A percentile compares a stretch with the other conserved stretches of the same genome.
phyloP scores from a whole-genome alignment of 176 grass and related monocot species.

The Phoenix roebelenii region DNA sequence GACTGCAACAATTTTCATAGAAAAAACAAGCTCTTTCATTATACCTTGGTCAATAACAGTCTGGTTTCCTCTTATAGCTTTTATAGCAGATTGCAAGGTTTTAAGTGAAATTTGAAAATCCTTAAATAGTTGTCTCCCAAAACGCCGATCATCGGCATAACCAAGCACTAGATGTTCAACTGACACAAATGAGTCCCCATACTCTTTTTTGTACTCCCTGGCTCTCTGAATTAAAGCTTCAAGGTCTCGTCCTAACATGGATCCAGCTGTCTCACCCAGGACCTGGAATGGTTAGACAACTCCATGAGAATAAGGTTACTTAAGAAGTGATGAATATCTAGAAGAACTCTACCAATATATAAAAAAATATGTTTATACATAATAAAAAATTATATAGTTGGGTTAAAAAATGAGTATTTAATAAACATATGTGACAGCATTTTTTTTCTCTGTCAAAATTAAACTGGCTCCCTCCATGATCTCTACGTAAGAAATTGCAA shows the following conservation, averaged over 20 bases:
- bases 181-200: constrained; percentile 83
- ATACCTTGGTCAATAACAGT: constrained; percentile 96
- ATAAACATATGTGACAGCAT: too few species aligned
- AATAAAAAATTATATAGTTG: too few species aligned
- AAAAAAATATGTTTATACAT: too few species aligned
- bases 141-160: constrained; percentile 76
- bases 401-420: too few species aligned
- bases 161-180: constrained; percentile 91
- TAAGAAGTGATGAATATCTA: too few species aligned
- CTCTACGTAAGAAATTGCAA: too few species aligned
- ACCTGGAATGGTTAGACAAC: constrained; percentile 31
- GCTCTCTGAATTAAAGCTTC: constrained; percentile 87
- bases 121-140: constrained; percentile 85
- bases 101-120: constrained; percentile 80
- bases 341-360: too few species aligned
- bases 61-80: constrained; percentile 82
- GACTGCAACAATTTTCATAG: neutral
- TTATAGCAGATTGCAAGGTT: constrained; percentile 60
- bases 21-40: neutral
- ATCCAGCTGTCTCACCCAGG: constrained; percentile 79
- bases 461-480: too few species aligned
- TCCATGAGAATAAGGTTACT: too few species aligned
- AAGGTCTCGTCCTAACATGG: constrained; percentile 84
- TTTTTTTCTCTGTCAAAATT: too few species aligned
- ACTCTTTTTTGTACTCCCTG: constrained; percentile 86